Percentiles rank a stretch among this genome's conserved stretches.
Conservation (phyloP, 2,329 filamentous ascomycete species). For the Hortaea werneckii region DNA sequence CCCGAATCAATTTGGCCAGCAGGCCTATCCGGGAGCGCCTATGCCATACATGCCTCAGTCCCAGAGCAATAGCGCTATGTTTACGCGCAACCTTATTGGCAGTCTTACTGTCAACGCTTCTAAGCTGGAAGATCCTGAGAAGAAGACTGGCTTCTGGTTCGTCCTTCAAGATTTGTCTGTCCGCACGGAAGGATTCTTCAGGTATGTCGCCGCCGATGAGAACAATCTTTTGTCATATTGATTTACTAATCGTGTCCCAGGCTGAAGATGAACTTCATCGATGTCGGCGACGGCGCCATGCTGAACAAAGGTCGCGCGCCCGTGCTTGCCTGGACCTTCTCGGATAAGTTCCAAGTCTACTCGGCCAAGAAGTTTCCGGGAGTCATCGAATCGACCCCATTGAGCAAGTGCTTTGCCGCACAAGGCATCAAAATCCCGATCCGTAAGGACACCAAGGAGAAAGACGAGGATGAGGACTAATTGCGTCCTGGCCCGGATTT, state of each 20-base stretch:
- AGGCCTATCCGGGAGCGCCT: background rate
- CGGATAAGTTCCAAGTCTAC: constrained; percentile 83
- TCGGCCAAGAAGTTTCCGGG: constrained; percentile 98
- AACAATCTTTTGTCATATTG: background rate
- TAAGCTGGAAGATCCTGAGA: constrained; percentile 64
- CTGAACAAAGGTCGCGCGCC: constrained; percentile 69
- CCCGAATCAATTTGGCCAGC: background rate
- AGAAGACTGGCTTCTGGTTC: constrained; percentile 89
- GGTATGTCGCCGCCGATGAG: constrained; percentile 44
- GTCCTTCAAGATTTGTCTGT: constrained; percentile 92
- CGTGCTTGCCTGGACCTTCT: constrained; percentile 76
- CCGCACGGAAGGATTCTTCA: constrained; percentile 80
- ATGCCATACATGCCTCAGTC: background rate
- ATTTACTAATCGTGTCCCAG: constrained; percentile 24
- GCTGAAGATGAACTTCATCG: constrained; percentile 69
- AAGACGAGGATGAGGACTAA: constrained; percentile 30
- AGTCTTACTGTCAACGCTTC: constrained; percentile 84
- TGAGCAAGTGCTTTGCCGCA: constrained; percentile 85
- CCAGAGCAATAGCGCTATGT: constrained; percentile 61
- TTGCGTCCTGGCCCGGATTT: background rate
- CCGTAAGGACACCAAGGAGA: constrained; percentile 59
- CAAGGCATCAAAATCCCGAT: constrained; percentile 98
- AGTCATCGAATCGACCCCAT: constrained; percentile 81
- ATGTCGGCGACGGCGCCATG: constrained; percentile 50
- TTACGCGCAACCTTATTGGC: constrained; percentile 88